Percentiles rank a stretch among this genome's conserved stretches.
These are phyloP conservation scores for Blastobotrys apis DNA, from an alignment of 1,139 yeast genomes.

Conservation along the genomic window DNA sequence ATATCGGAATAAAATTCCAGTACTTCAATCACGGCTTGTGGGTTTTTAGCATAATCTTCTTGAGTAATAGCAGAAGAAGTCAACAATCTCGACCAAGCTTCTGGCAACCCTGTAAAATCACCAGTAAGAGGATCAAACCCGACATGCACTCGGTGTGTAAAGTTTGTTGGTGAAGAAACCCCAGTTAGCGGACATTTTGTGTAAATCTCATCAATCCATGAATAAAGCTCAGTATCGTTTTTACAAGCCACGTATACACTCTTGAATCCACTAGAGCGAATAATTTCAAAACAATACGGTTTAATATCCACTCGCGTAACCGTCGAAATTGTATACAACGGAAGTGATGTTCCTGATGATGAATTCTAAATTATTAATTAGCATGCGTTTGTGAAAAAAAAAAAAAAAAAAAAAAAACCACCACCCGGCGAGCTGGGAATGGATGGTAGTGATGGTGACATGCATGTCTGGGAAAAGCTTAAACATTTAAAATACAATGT, in stretches of 20 bases:
- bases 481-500: too few species aligned
- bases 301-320: constrained; percentile 61
- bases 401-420: not conserved
- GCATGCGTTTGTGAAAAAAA: not conserved
- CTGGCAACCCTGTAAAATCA: constrained; percentile 46
- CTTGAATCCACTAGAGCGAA: constrained; percentile 52
- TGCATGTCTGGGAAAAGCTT: too few species aligned
- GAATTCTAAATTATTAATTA: constrained; percentile 17
- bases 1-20: constrained; percentile 63
- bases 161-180: constrained; percentile 47
- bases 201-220: constrained; percentile 89
- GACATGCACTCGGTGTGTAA: constrained; percentile 44
- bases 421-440: too few species aligned
- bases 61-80: constrained; percentile 42
- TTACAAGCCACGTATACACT: constrained; percentile 73
- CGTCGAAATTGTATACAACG: constrained; percentile 52
- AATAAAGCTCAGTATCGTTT: constrained; percentile 72
- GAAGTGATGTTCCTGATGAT: constrained; percentile 43
- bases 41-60: constrained; percentile 44
- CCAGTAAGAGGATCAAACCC: constrained; percentile 45
- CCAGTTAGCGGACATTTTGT: constrained; percentile 81
- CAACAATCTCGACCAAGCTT: constrained; percentile 42
- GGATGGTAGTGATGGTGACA: too few species aligned
- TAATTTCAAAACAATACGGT: constrained; percentile 74
- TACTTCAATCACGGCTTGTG: constrained; percentile 69